A percentile compares a stretch with the other conserved stretches of the same genome.
Conservation (phyloP, 345 rosid genomes). For the Turritis glabra region DNA sequence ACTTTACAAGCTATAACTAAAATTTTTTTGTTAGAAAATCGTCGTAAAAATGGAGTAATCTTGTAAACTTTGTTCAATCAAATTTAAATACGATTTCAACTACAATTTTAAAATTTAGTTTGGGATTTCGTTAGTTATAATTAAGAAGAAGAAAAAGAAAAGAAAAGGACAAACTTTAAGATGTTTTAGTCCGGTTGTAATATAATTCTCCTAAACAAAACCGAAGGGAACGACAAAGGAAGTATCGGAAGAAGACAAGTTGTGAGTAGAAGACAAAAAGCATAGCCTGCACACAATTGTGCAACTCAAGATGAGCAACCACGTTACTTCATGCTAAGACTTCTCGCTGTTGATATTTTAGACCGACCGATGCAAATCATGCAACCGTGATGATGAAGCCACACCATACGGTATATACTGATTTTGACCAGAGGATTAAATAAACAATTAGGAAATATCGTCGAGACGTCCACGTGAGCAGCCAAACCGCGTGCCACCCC, state of each 20-base stretch:
- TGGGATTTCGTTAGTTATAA: background rate
- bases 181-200: background rate
- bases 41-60: background rate
- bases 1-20: background rate
- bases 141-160: background rate
- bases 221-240: conserved; percentile 3
- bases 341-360: conserved; percentile 11
- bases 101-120: background rate
- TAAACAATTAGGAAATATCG: background rate
- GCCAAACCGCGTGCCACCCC: conserved; percentile 45
- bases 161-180: background rate
- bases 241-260: conserved; percentile 23
- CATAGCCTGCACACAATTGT: conserved; percentile 2
- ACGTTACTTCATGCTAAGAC: conserved; percentile 8
- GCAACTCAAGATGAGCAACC: conserved; percentile 34
- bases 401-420: background rate
- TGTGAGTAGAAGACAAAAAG: conserved; percentile 23
- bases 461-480: conserved; percentile 36
- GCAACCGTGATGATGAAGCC: conserved; percentile 15
- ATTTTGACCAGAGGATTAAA: background rate
- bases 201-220: background rate
- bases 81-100: too few species aligned
- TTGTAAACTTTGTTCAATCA: background rate
- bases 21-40: background rate
- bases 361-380: conserved; percentile 11